Percentiles rank a stretch among this genome's conserved stretches.
Evolutionary conservation across 805 yeast genomes (phyloP).

Genomic region (Yamadazyma nakazawae): DNA sequence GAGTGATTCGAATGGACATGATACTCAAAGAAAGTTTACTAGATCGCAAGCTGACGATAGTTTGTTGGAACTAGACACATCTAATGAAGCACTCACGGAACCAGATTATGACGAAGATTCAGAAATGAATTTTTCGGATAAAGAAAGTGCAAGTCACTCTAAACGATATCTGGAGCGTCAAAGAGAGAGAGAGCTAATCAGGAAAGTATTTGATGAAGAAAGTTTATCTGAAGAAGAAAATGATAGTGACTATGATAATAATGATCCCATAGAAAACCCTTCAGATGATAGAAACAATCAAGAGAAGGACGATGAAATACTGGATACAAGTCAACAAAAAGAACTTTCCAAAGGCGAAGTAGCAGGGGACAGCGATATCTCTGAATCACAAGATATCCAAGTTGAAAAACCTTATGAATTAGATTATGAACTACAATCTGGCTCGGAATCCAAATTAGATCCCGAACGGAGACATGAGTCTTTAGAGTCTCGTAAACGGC

Average conservation of each 20-base stretch:
- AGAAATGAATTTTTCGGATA: constrained; percentile 5
- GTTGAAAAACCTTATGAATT: too few relatives aligned
- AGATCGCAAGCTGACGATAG: neutral
- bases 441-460: too few relatives aligned
- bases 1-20: too few relatives aligned
- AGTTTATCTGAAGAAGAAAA: neutral
- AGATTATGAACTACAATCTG: too few relatives aligned
- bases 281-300: neutral
- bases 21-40: neutral
- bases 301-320: neutral
- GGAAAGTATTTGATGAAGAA: constrained; percentile 6
- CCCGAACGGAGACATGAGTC: too few relatives aligned
- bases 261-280: neutral
- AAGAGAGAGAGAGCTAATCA: constrained; percentile 1
- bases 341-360: constrained; percentile 3
- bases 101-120: constrained; percentile 5
- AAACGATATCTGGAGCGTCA: constrained; percentile 1
- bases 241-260: constrained; percentile 1
- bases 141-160: neutral
- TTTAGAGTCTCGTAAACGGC: neutral
- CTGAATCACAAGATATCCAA: too few relatives aligned
- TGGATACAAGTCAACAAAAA: neutral
- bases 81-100: constrained; percentile 2
- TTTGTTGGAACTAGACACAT: neutral
- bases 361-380: neutral